Conservation (phyloP, 768 basidiomycete species). For the Lanmaoa pseudosensibilis region DNA sequence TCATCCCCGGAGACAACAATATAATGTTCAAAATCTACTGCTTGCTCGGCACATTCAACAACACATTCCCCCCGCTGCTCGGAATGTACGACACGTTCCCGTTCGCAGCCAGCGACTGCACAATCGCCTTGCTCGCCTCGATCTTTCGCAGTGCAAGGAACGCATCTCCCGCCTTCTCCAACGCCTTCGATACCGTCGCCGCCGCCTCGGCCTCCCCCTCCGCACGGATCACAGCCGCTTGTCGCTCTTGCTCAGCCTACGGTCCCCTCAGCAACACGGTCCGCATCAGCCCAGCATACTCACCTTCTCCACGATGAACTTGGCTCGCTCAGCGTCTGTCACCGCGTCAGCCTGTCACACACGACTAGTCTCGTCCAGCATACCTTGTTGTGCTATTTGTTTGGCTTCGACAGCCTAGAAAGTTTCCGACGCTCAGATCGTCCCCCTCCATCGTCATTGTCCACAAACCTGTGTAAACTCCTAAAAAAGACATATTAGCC, state of each 20-base stretch:
- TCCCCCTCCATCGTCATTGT: neutral
- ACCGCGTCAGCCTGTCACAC: slow-evolving; percentile 15
- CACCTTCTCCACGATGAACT: slow-evolving; percentile 99
- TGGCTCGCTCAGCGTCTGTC: slow-evolving; percentile 94
- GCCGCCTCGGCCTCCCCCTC: slow-evolving; percentile 99
- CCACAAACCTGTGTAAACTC: slow-evolving; percentile 74
- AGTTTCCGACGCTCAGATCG: neutral
- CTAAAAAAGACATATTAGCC: slow-evolving; percentile 38
- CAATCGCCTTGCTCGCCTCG: slow-evolving; percentile 98
- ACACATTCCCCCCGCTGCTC: slow-evolving; percentile 72
- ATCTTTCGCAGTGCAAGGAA: slow-evolving; percentile 95
- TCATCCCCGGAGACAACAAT: slow-evolving; percentile 13
- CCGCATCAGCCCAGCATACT: slow-evolving; percentile 10
- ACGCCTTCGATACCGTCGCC: slow-evolving; percentile 82
- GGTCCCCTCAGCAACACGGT: slow-evolving; percentile 19
- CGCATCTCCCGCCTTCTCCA: slow-evolving; percentile 94
- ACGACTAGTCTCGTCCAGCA: slow-evolving; percentile 8
- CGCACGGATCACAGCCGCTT: slow-evolving; percentile 96
- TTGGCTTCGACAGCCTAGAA: slow-evolving; percentile 94
- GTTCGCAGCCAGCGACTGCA: slow-evolving; percentile 73
- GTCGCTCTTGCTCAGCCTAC: slow-evolving; percentile 98
- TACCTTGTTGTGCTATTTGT: slow-evolving; percentile 98
- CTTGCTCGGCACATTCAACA: slow-evolving; percentile 76
- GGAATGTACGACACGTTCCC: slow-evolving; percentile 91
- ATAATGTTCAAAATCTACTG: neutral